phyloP scores from a whole-genome alignment of 768 basidiomycete species.

The Boletus rubescentipes region DNA sequence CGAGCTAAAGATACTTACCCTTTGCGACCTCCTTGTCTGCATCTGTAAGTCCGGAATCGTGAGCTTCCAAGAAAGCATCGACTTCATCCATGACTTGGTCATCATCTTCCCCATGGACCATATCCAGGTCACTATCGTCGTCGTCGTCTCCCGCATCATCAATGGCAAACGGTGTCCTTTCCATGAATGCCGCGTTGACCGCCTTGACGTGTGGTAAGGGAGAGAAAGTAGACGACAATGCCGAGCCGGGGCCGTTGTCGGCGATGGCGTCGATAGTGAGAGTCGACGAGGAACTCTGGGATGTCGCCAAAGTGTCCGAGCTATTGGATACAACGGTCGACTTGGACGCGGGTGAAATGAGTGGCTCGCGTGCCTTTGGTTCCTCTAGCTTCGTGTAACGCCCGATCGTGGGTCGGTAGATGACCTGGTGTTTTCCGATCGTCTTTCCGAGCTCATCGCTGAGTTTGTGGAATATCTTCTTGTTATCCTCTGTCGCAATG shows the following conservation, averaged over 20 bases:
- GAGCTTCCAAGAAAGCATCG: conserved; percentile 92
- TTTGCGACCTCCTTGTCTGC: conserved; percentile 77
- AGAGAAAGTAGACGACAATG: conserved; percentile 37
- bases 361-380: conserved; percentile 83
- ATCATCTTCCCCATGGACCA: conserved; percentile 58
- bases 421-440: conserved; percentile 88
- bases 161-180: conserved; percentile 94
- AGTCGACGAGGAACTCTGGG: conserved; percentile 44
- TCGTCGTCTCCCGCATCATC: conserved; percentile 80
- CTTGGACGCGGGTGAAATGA: conserved; percentile 69
- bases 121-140: conserved; percentile 58
- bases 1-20: conserved; percentile 44
- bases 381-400: conserved; percentile 83
- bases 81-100: conserved; percentile 92
- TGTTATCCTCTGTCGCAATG: conserved; percentile 89
- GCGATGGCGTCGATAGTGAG: conserved; percentile 47
- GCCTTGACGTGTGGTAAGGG: conserved; percentile 70
- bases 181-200: conserved; percentile 82
- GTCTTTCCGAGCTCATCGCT: conserved; percentile 94
- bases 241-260: conserved; percentile 24
- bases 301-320: conserved; percentile 25
- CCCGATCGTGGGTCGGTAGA: conserved; percentile 81
- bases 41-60: conserved; percentile 81
- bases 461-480: conserved; percentile 89
- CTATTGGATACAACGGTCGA: conserved; percentile 45